Base-by-base conservation (phyloP, 1,284 basidiomycete species). In the Xanthoconium separans region DNA sequence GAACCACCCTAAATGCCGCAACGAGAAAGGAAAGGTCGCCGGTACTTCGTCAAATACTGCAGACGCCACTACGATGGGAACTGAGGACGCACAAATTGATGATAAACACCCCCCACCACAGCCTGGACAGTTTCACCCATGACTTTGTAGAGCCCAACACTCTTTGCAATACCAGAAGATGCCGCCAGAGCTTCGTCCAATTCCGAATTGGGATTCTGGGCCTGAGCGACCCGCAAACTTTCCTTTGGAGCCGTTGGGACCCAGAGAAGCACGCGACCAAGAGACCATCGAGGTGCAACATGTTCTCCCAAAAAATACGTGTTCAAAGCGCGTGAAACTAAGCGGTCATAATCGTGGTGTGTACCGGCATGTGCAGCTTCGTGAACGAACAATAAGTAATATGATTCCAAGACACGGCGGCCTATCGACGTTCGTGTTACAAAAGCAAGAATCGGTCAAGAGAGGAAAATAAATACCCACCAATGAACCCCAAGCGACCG, bases 51-150 rank as follows among this genome's bases (percentile, higher is more conserved):
- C 44, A 62, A 40, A 30, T 2, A 41, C 16, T 34, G 37, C 20
- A 34, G 39, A 46, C 6, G 10, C 24, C 24, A n/a, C 15, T 11
- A 44, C n/a, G 34, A 42, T 31, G 16, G n/a, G 50, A 56, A 37
- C 47, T 31, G 33, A 50, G 45, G 15, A 81, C 87, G 61, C 62
- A 91, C 89, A 68, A 85, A 89, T 74, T 92, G 87, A 62, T 87
- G 82, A 64, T 83, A 90, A 12, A 91, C 78, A 2, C 84, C 88
- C 27, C 89, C 89, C 33, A 91, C 69, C n/a, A 91, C 75, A 2
- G 87, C 89, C 59, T 87, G 81, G 3, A 91, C 86, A 0, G 84
- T 78, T 50, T 87, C 83, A 7, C 90, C 89, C 63, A 87, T 81
- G 27, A 91, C 82, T 65, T 91, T 91, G 65, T 86, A 87, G 57